phyloP scores from a whole-genome alignment of 768 basidiomycete genomes.

The Cystofilobasidium macerans region DNA sequence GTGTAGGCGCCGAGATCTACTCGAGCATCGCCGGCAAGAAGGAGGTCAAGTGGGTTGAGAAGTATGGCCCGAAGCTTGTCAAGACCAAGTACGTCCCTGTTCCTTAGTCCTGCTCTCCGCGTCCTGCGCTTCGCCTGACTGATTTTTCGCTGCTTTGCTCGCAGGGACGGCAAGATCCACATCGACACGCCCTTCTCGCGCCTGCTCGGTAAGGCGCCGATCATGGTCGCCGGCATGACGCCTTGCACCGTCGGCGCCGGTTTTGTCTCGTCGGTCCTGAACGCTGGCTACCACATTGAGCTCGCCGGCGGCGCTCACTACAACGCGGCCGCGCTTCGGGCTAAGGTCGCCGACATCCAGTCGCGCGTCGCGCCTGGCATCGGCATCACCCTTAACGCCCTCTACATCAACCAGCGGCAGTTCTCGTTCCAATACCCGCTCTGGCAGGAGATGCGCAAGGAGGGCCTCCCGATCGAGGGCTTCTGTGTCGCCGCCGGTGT shows the following conservation, averaged over 20 bases:
- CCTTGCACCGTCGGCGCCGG: constrained; percentile 91
- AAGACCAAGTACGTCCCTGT: constrained; percentile 61
- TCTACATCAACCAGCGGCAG: constrained; percentile 97
- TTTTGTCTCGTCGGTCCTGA: constrained; percentile 82
- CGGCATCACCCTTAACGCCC: constrained; percentile 82
- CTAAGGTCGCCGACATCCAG: constrained; percentile 89
- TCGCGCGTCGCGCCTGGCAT: constrained; percentile 71
- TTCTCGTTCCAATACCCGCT: constrained; percentile 94
- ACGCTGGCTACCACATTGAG: constrained; percentile 92
- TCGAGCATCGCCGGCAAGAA: constrained; percentile 52
- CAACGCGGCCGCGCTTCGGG: constrained; percentile 72
- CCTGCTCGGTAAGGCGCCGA: constrained; percentile 86
- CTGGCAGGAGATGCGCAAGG: constrained; percentile 94
- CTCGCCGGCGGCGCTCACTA: constrained; percentile 98
- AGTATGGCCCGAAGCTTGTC: constrained; percentile 70
- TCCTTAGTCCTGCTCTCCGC: neutral
- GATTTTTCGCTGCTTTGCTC: constrained; percentile 20
- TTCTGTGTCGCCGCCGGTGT: constrained; percentile 98
- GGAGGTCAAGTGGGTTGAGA: constrained; percentile 86
- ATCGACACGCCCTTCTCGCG: constrained; percentile 95
- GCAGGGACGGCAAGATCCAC: constrained; percentile 81
- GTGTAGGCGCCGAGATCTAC: constrained; percentile 78
- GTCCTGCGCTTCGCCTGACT: neutral
- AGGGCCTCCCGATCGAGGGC: constrained; percentile 93
- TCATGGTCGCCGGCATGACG: constrained; percentile 99